A percentile compares a stretch with the other conserved stretches of the same genome.
These are phyloP conservation scores for Candida gigantensis DNA, from an alignment of 1,139 yeast genomes.

Conservation along the genomic window DNA sequence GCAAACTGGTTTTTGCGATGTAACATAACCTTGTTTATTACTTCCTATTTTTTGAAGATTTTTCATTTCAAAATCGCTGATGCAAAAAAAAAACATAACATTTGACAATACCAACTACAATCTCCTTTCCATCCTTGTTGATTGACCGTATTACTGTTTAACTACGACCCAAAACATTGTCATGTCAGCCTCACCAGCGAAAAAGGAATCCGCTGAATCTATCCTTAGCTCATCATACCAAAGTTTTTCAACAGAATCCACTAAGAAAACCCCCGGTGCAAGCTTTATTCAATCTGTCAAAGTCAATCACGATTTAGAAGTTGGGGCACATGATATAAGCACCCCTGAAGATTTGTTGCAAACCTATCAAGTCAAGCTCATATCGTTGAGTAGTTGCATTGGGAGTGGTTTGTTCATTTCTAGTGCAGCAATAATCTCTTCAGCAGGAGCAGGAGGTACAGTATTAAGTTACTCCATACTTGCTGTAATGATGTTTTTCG, in stretches of 20 bases:
- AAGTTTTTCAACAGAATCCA: background rate
- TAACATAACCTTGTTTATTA: too few species aligned
- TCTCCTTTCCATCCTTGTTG: too few species aligned
- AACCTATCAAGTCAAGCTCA: slow-evolving; percentile 51
- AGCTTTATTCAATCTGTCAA: slow-evolving; percentile 12
- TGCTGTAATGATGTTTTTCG: slow-evolving; percentile 29
- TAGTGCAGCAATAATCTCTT: slow-evolving; percentile 38
- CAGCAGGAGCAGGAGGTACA: slow-evolving; percentile 70
- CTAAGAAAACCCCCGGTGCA: slow-evolving; percentile 1
- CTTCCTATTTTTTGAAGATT: too few species aligned
- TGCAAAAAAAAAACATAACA: too few species aligned
- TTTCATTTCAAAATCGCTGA: too few species aligned
- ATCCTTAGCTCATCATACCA: background rate
- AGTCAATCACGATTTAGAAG: slow-evolving; percentile 12
- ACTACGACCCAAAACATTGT: too few species aligned
- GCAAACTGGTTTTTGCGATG: background rate
- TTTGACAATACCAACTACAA: too few species aligned
- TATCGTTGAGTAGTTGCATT: slow-evolving; percentile 82
- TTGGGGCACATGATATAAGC: slow-evolving; percentile 10
- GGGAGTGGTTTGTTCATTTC: slow-evolving; percentile 53
- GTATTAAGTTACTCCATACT: slow-evolving; percentile 49
- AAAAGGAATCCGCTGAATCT: background rate
- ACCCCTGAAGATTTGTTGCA: slow-evolving; percentile 23
- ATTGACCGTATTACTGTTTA: too few species aligned
- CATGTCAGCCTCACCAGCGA: too few species aligned